Base-by-base conservation (phyloP, 805 yeast genomes). In the Metschnikowia corniflorae region DNA sequence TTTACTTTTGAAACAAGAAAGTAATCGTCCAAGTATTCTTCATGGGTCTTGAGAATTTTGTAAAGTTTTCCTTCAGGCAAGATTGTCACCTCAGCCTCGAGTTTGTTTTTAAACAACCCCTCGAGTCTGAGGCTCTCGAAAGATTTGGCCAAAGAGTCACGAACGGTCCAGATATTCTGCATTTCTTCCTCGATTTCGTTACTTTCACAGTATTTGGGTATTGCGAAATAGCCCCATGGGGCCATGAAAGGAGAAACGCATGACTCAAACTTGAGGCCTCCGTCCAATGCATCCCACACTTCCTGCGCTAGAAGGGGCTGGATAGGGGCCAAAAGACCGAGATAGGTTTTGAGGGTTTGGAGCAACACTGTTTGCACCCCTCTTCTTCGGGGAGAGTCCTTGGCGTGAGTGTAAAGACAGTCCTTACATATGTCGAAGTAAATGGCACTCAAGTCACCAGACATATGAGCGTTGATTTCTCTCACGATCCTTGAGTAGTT, bases 351-450 rank as follows among this genome's bases (percentile, higher is more conserved):
- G 13, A 87, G 62, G 10, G 86, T 66, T 44, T 78, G 72, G 20
- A 58, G 54, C 33, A 93, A 64, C 0, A 83, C 91, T 3, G 84
- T 79, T 57, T 84, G 91, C 6, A 75, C 72, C 2, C 79, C 64
- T 35, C 74, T 64, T 39, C 95, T 71, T 13, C 73, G 65, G 2
- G 54, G 28, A 0, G 82, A 75, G 19, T 60, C 57, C 1, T 50
- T 33, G 0, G 58, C 44, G 43, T 85, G 93, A 0, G 95, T 83
- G 57, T 93, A 93, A 13, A 93, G 68, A 32, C 83, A 68, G 53
- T 93, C 97, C 53, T 93, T 93, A 26, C 83, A 76, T 19, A 86
- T 72, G 53, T 87, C 95, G 59, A 93, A 88, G 60, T 91, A 93
- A 20, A 82, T 66, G 0, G 97, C 77, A 15, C 96, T 87, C 38